These are phyloP conservation scores for Rhypophila decipiens DNA, from an alignment of 495 filamentous ascomycete species.

Conservation along the genomic window DNA sequence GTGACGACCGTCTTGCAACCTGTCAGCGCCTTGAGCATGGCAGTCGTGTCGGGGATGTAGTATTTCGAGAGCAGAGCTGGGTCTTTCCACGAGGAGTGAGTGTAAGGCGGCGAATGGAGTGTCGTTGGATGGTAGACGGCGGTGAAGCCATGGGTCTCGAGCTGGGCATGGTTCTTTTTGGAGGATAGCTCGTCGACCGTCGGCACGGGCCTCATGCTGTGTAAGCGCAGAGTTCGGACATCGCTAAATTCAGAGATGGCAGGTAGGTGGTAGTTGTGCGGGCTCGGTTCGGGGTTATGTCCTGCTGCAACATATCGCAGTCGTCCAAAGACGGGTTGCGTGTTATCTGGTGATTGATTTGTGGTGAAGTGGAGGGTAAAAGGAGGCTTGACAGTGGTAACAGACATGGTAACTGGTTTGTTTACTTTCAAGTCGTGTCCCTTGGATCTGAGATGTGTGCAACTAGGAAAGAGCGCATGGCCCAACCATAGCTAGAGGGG, in stretches of 20 bases:
- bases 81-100: slow-evolving; percentile 3
- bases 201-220: slow-evolving; percentile 5
- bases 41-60: slow-evolving; percentile 11
- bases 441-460: too few species aligned
- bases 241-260: slow-evolving; percentile 7
- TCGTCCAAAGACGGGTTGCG: slow-evolving; percentile 1
- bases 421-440: too few species aligned
- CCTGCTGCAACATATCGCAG: slow-evolving; percentile 7
- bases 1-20: slow-evolving; percentile 9
- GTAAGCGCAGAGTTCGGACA: slow-evolving; percentile 3
- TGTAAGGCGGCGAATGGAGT: slow-evolving; percentile 7
- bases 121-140: slow-evolving; percentile 4
- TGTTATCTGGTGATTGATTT: too few species aligned
- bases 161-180: neutral
- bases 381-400: too few species aligned
- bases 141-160: slow-evolving; percentile 9
- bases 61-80: slow-evolving; percentile 4
- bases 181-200: neutral
- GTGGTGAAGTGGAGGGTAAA: too few species aligned
- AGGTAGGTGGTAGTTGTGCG: slow-evolving; percentile 11
- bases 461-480: too few species aligned
- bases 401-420: too few species aligned
- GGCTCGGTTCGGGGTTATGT: slow-evolving; percentile 3
- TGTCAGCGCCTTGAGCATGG: slow-evolving; percentile 6
- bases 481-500: too few species aligned